Evolutionary conservation across 345 rosid genomes (phyloP).

Genomic region (Physaria fendleri): DNA sequence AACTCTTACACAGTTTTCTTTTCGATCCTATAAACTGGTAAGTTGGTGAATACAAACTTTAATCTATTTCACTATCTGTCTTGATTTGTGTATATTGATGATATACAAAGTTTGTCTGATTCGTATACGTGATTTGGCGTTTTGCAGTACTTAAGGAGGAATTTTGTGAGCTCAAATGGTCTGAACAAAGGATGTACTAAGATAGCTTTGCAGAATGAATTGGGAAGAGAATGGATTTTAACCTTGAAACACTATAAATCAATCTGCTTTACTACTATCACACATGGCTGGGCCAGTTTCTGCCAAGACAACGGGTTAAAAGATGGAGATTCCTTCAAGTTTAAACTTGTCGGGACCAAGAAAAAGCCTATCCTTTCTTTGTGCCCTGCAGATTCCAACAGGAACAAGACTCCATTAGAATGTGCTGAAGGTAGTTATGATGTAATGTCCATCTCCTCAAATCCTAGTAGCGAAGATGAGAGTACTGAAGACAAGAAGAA

Average conservation of each 20-base stretch:
- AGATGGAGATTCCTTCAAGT: slow-evolving; percentile 10
- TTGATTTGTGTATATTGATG: not conserved
- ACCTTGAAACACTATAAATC: not conserved
- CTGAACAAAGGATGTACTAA: slow-evolving; percentile 1
- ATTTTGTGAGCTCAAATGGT: slow-evolving; percentile 7
- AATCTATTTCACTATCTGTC: no score
- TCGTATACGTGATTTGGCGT: not conserved
- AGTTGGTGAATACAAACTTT: no score
- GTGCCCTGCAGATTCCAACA: not conserved
- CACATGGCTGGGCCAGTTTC: slow-evolving; percentile 19
- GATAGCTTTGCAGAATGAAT: slow-evolving; percentile 10
- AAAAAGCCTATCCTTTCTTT: slow-evolving; percentile 3
- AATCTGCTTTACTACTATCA: not conserved
- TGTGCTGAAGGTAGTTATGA: not conserved
- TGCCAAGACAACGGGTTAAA: slow-evolving; percentile 13
- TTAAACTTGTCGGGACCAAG: not conserved
- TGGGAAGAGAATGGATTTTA: slow-evolving; percentile 8
- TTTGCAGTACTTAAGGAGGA: slow-evolving; percentile 11
- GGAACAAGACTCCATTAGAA: not conserved
- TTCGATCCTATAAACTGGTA: not conserved
- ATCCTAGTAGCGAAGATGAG: slow-evolving; percentile 3
- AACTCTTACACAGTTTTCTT: not conserved
- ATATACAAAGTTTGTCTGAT: not conserved
- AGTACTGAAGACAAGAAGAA: not conserved
- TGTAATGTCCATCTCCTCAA: not conserved